A percentile compares a stretch with the other conserved stretches of the same genome.
Conservation (phyloP, 2,329 filamentous ascomycete genomes). For the Hymenoscyphus repandus region DNA sequence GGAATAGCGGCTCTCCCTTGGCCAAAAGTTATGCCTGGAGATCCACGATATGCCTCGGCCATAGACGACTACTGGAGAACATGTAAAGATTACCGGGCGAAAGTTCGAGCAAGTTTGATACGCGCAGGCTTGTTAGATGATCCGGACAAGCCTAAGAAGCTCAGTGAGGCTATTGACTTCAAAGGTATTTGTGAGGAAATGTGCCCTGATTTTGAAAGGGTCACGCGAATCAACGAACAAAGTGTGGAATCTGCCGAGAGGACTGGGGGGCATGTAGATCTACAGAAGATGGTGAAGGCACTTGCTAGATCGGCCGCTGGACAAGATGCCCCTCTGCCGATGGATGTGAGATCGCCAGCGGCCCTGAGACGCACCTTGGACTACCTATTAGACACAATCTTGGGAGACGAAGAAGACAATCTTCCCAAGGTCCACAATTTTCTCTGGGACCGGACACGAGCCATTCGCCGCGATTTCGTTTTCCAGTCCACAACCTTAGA, state of each 20-base stretch:
- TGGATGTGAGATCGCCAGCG: conserved; percentile 59
- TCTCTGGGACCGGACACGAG: conserved; percentile 63
- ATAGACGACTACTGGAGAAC: conserved; percentile 50
- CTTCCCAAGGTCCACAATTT: conserved; percentile 56
- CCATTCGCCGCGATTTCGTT: conserved; percentile 63
- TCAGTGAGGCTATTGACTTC: conserved; percentile 61
- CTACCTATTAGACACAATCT: conserved; percentile 56
- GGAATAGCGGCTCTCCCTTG: conserved; percentile 26
- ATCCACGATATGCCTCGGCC: conserved; percentile 11
- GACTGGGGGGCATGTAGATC: conserved; percentile 40
- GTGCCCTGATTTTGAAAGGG: conserved; percentile 63
- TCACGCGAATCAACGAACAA: conserved; percentile 56
- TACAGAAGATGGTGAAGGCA: conserved; percentile 59
- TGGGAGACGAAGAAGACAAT: conserved; percentile 46
- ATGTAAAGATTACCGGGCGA: conserved; percentile 52
- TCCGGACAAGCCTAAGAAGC: conserved; percentile 55
- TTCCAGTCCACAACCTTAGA: conserved; percentile 56
- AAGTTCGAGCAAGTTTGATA: conserved; percentile 52
- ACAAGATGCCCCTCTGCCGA: conserved; percentile 61
- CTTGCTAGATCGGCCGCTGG: conserved; percentile 63
- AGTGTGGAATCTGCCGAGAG: conserved; percentile 55
- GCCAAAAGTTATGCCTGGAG: conserved; percentile 12
- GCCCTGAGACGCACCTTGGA: conserved; percentile 55
- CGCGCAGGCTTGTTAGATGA: conserved; percentile 59
- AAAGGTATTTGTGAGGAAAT: conserved; percentile 65